Percentiles rank a stretch among this genome's conserved stretches.
These are phyloP conservation scores for Hibiscus trionum DNA, from an alignment of 345 rosid species.

Conservation along the genomic window DNA sequence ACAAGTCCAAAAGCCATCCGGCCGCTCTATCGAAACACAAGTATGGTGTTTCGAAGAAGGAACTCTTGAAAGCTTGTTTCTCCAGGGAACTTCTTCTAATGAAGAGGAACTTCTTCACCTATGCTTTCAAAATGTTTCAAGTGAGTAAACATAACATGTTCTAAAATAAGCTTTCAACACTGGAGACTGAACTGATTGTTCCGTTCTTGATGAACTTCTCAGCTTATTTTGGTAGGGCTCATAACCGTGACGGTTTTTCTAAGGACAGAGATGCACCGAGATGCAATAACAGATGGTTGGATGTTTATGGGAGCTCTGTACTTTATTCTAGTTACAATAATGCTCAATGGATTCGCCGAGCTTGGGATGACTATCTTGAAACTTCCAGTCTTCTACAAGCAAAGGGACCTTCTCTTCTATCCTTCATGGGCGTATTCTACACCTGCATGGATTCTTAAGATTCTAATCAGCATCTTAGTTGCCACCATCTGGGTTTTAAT, in stretches of 20 bases:
- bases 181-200: background rate
- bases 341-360: slow-evolving; percentile 81
- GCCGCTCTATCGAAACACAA: slow-evolving; percentile 57
- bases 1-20: slow-evolving; percentile 64
- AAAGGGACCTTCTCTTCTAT: slow-evolving; percentile 69
- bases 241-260: slow-evolving; percentile 54
- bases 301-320: slow-evolving; percentile 63
- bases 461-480: slow-evolving; percentile 56
- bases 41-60: slow-evolving; percentile 55
- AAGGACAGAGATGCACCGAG: slow-evolving; percentile 58
- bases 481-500: slow-evolving; percentile 50
- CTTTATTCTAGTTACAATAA: slow-evolving; percentile 34
- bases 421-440: slow-evolving; percentile 87
- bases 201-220: slow-evolving; percentile 12
- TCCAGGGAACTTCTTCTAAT: slow-evolving; percentile 69
- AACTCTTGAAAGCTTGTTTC: slow-evolving; percentile 59
- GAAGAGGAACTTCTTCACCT: slow-evolving; percentile 81
- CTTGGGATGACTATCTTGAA: slow-evolving; percentile 61
- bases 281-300: slow-evolving; percentile 51
- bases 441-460: slow-evolving; percentile 71
- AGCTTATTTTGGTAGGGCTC: slow-evolving; percentile 50
- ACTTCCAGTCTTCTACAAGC: slow-evolving; percentile 87
- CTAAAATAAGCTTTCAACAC: background rate
- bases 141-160: slow-evolving; percentile 14
- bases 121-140: slow-evolving; percentile 47